Evolutionary conservation across 2,329 filamentous ascomycete genomes (phyloP).

Genomic region (Botrytis elliptica): DNA sequence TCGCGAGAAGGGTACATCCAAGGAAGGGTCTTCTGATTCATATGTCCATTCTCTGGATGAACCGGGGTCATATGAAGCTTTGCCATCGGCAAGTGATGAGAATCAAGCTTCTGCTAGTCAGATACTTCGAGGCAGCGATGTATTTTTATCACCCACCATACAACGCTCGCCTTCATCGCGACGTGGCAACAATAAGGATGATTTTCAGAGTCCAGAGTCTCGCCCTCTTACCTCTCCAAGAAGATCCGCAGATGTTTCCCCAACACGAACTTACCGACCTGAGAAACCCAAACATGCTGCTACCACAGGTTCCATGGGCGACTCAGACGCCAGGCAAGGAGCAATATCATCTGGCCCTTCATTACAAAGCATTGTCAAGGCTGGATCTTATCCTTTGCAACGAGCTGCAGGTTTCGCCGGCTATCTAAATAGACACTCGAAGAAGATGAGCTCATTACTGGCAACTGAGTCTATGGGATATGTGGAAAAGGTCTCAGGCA

Average conservation of each 20-base stretch:
- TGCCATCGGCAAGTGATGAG: slow-evolving; percentile 70
- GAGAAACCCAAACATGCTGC: slow-evolving; percentile 26
- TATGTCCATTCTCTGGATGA: slow-evolving; percentile 72
- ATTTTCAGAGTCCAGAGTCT: slow-evolving; percentile 22
- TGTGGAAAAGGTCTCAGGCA: slow-evolving; percentile 92
- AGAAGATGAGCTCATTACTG: slow-evolving; percentile 76
- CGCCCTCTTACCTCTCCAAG: slow-evolving; percentile 31
- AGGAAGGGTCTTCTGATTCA: slow-evolving; percentile 69
- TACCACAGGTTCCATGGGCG: slow-evolving; percentile 33
- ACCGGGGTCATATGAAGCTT: slow-evolving; percentile 68
- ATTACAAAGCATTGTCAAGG: slow-evolving; percentile 57
- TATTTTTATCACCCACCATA: slow-evolving; percentile 80
- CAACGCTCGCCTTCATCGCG: slow-evolving; percentile 45
- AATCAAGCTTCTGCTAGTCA: slow-evolving; percentile 82
- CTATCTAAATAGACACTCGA: slow-evolving; percentile 75
- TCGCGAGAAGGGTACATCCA: slow-evolving; percentile 52
- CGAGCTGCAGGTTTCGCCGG: slow-evolving; percentile 79
- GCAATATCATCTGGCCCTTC: slow-evolving; percentile 49
- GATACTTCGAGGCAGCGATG: slow-evolving; percentile 81
- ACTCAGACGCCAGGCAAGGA: slow-evolving; percentile 26
- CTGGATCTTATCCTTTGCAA: slow-evolving; percentile 75
- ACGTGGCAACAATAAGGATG: slow-evolving; percentile 26
- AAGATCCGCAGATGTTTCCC: slow-evolving; percentile 20
- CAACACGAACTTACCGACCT: slow-evolving; percentile 21
- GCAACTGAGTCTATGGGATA: slow-evolving; percentile 95